These are phyloP conservation scores for Osmanthus fragrans DNA, from an alignment of 257 asterid species.

Conservation along the genomic window DNA sequence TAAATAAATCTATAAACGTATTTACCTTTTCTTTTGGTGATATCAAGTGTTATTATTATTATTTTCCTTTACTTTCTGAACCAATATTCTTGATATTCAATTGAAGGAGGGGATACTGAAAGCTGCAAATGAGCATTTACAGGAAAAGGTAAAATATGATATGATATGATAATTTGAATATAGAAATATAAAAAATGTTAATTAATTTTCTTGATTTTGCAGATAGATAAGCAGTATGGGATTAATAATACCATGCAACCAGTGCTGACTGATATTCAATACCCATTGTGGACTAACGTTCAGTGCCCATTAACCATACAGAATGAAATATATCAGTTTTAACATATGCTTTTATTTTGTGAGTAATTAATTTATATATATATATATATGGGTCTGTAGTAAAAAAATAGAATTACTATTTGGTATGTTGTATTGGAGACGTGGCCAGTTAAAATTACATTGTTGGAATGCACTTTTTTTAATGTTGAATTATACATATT, in stretches of 20 bases:
- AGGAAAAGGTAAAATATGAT: conserved; percentile 51
- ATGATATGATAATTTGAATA: conserved; percentile 2
- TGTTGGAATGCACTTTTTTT: no score
- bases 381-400: not conserved
- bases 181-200: not conserved
- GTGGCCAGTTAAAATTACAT: no score
- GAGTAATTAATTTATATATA: not conserved
- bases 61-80: no score
- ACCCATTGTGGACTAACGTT: conserved; percentile 43
- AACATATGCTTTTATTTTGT: not conserved
- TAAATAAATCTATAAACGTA: no score
- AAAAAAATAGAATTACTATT: not conserved
- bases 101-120: conserved; percentile 75
- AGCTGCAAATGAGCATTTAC: conserved; percentile 81
- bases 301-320: conserved; percentile 52
- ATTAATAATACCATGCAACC: conserved; percentile 37
- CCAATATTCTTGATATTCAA: no score
- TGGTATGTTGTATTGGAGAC: not conserved
- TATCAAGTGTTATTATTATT: no score
- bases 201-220: conserved; percentile 22
- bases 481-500: no score
- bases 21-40: no score
- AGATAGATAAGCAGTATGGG: conserved; percentile 76
- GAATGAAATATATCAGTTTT: conserved; percentile 44
- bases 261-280: conserved; percentile 43